Evolutionary conservation across 495 filamentous ascomycete genomes (phyloP), one percentile per base, ranked within the genome.

Genomic region (Aspergillus homomorphus): DNA sequence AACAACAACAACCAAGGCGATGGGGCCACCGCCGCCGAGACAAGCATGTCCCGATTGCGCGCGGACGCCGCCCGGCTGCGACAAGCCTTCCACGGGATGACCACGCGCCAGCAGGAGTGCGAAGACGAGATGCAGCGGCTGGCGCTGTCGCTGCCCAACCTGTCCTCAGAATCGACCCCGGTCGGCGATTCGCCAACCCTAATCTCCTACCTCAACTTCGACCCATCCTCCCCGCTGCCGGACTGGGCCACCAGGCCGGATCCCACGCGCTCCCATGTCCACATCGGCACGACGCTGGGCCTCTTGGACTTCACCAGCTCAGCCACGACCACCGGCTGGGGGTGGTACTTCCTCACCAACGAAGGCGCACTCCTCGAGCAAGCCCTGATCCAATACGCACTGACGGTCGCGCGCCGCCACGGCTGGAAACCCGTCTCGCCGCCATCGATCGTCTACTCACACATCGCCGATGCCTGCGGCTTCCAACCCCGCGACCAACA

Each of bases 261-360:
- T 77, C 68, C 60, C 41, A 65, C 63, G 61, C 77, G 77, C 21
- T 90, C 88, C 0, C 94, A 98, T 69, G 87, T 91, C 7, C 81
- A 92, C 59, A 89, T 98, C 60, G 95, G 95, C 22, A 77, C 82
- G 1, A 82, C 89, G 61, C 82, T 98, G 0, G 81, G 85, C 20
- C 76, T 98, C 1, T 75, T 98, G 49, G 95, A 98, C 73, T 97
- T 98, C 66, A 78, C 86, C 12, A 83, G 78, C 53, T 90, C 92
- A 3, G 86, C 84, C 19, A 86, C 82, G 9, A 86, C 89, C 19
- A 89, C 86, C 33, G 94, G 94, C 16, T 98, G 92, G 92, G 94
- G 94, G 0, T 98, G 92, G 91, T 98, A 98, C 73, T 96, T 88
- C 70, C 84, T 98, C 0, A 80, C 87, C 30, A 89, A 95, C 71